Base-by-base conservation (phyloP, 495 filamentous ascomycete species). In the Aeminium ludgeri region DNA sequence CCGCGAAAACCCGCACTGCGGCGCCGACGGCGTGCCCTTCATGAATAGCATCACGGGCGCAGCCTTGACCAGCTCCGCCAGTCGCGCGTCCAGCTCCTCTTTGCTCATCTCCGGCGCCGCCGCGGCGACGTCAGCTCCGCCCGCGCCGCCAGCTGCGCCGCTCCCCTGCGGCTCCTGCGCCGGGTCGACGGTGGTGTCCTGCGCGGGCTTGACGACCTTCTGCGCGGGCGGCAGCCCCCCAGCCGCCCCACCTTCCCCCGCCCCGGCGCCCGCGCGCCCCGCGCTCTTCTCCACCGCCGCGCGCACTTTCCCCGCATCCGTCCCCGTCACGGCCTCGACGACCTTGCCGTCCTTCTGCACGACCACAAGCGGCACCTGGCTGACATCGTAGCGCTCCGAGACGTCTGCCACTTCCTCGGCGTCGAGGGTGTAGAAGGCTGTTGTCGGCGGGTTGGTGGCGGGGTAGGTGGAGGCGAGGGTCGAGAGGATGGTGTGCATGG, bases 21-120 rank as follows among this genome's bases (percentile, higher is more conserved):
- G 89, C 41, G 74, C 69, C 49, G 76, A 82, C 0, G 89, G 89
- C 1, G 91, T 93, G 27, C 89, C 82, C 59, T 83, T 85, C 77
- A 85, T 83, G 64, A 97, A 97, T 41, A 97, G 69, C 89, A 96
- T 95, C 15, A 96, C 87, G 2, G 86, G 84, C 20, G 91, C 89
- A 3, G 91, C 89, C 61, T 81, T 89, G 36, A 95, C 86, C 28
- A 96, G 66, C 38, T 85, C 74, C 6, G 56, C 65, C 10, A 99
- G 69, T 29, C 89, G 68, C 45, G 74, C 73, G 47, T 79, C 72
- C 28, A 96, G 66, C 36, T 83, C 80, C 58, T 89, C 81, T 65
- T 84, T 80, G 25, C 32, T 66, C 51, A 60, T 71, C 52, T 64
- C 62, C 29, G 66, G 61, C 2, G 65, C 63, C 17, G 62, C 55